phyloP scores from a whole-genome alignment of 139 green algal species.

The Coelastrella sp. region DNA sequence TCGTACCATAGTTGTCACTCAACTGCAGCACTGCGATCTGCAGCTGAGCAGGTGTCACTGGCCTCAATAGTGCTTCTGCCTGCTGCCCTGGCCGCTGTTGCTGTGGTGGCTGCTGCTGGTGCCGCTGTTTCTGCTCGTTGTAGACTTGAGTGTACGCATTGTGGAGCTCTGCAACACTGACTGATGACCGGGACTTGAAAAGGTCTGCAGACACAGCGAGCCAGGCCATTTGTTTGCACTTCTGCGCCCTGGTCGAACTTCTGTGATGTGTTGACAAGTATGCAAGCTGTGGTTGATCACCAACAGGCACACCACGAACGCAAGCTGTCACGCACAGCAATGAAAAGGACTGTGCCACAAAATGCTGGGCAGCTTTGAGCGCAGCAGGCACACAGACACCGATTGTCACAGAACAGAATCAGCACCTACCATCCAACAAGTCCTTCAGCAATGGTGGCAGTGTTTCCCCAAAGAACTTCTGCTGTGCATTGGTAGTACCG shows the following conservation, averaged over 20 bases:
- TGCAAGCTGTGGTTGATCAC: no score
- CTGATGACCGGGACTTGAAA: background rate
- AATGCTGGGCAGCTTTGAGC: no score
- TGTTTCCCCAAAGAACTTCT: conserved; percentile 29
- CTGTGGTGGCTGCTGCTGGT: background rate
- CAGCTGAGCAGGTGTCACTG: conserved; percentile 26
- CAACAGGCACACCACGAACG: no score
- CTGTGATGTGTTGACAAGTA: no score
- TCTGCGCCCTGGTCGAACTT: no score
- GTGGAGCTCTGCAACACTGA: conserved; percentile 31
- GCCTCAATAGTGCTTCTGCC: background rate
- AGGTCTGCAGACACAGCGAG: conserved; percentile 12
- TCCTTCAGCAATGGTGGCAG: conserved; percentile 41
- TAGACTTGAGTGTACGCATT: conserved; percentile 12
- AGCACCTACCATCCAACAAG: conserved; percentile 18
- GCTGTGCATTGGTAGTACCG: conserved; percentile 28
- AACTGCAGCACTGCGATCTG: conserved; percentile 41
- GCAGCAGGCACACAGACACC: no score
- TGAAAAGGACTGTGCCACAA: no score
- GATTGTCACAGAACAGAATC: background rate
- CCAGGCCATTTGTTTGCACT: no score
- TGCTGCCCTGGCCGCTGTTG: conserved; percentile 6
- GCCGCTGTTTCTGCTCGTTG: conserved; percentile 42
- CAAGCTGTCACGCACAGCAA: no score
- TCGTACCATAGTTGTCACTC: conserved; percentile 21